A percentile compares a stretch with the other conserved stretches of the same genome.
phyloP scores from a whole-genome alignment of 1,284 basidiomycete genomes.

The Trametes polyzona region DNA sequence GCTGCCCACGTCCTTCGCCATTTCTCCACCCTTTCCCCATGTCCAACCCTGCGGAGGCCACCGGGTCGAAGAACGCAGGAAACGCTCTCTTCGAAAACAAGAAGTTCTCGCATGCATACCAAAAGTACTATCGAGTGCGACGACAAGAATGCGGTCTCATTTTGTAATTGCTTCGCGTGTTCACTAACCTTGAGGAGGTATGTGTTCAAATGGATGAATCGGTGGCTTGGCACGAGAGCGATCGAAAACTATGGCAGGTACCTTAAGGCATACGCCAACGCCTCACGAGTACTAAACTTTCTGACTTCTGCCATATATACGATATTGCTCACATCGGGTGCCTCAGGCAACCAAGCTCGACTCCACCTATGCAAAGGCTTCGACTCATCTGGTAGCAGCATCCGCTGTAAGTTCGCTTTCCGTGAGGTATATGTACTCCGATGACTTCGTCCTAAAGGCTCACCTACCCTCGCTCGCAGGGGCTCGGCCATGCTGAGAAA shows the following conservation, averaged over 20 bases:
- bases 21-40: background rate
- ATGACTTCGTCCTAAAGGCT: too few species aligned
- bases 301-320: too few species aligned
- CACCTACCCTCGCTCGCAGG: conserved; percentile 3
- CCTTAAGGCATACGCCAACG: conserved; percentile 14
- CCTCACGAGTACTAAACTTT: conserved; percentile 9
- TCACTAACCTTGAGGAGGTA: conserved; percentile 28
- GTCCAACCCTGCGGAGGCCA: conserved; percentile 16
- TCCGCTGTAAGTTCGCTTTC: conserved; percentile 30
- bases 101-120: conserved; percentile 36
- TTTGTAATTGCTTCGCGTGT: conserved; percentile 44
- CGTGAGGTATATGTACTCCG: background rate
- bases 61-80: conserved; percentile 40
- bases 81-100: conserved; percentile 39
- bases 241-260: background rate
- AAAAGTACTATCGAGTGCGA: conserved; percentile 41
- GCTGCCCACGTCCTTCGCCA: background rate
- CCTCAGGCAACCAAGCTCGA: conserved; percentile 30
- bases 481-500: conserved; percentile 20
- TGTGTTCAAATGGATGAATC: background rate
- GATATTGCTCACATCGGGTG: background rate
- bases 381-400: conserved; percentile 38
- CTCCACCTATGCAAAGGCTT: conserved; percentile 41
- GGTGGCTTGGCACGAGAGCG: background rate
- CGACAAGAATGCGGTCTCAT: conserved; percentile 38